phyloP scores from a whole-genome alignment of 371 early-diverging fungal species.

The Chytridium lagenaria region DNA sequence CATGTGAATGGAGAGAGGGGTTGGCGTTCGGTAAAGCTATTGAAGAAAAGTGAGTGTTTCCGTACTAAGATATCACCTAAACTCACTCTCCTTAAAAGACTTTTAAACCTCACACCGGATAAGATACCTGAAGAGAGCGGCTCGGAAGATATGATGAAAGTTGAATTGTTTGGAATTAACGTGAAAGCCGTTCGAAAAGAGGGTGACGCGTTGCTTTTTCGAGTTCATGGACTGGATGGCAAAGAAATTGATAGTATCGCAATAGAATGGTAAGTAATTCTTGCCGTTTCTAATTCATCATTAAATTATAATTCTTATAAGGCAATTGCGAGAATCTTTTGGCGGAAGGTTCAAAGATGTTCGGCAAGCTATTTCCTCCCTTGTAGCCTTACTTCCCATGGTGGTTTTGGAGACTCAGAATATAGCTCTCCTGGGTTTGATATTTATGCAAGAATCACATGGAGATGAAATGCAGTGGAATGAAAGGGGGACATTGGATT shows the following conservation, averaged over 20 bases:
- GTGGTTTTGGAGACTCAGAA: not conserved
- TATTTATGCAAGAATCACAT: not conserved
- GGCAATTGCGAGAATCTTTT: conserved; percentile 3
- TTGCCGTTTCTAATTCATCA: not conserved
- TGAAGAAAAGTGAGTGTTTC: too few relatives aligned
- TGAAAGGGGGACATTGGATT: not conserved
- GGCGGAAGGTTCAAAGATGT: not conserved
- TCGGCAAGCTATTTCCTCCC: not conserved
- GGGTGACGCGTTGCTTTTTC: too few relatives aligned
- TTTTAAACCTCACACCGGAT: too few relatives aligned
- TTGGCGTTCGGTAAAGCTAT: not conserved
- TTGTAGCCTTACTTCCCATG: not conserved
- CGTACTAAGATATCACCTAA: too few relatives aligned
- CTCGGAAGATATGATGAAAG: too few relatives aligned
- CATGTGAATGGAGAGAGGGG: not conserved
- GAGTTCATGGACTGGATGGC: not conserved
- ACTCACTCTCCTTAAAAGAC: too few relatives aligned
- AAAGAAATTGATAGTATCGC: not conserved
- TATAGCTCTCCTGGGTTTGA: not conserved
- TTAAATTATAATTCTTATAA: not conserved
- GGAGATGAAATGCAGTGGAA: not conserved
- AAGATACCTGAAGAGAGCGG: too few relatives aligned
- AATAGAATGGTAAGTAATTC: not conserved
- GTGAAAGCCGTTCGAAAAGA: too few relatives aligned
- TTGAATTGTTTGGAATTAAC: too few relatives aligned